phyloP scores from a whole-genome alignment of 352 stramenopile species.

The Saprolegnia parasitica region DNA sequence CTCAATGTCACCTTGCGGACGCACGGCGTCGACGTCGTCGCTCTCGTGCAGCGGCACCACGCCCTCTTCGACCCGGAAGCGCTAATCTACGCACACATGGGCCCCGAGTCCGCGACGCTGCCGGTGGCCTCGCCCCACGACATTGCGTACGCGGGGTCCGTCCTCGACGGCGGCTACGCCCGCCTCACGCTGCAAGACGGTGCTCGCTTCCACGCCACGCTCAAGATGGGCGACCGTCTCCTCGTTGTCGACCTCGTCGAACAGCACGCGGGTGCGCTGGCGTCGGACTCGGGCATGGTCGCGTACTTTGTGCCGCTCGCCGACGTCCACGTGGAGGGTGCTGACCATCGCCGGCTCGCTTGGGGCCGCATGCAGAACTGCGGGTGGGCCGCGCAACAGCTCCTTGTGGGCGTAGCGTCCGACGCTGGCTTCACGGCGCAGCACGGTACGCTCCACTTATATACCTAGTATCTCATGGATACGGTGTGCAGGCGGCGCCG shows the following conservation, averaged over 20 bases:
- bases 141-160: constrained; percentile 21
- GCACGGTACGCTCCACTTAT: constrained; percentile 9
- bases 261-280: constrained; percentile 5
- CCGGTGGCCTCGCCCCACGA: background rate
- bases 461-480: background rate
- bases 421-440: constrained; percentile 27
- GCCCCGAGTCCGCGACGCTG: constrained; percentile 8
- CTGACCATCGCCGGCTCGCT: background rate
- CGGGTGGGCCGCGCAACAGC: constrained; percentile 4
- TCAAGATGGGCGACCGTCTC: constrained; percentile 18
- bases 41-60: background rate
- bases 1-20: background rate
- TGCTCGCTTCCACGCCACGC: constrained; percentile 14
- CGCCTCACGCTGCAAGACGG: constrained; percentile 20
- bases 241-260: constrained; percentile 23
- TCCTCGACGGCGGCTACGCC: constrained; percentile 12
- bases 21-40: background rate
- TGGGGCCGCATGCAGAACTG: constrained; percentile 24
- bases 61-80: constrained; percentile 9
- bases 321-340: background rate
- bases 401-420: constrained; percentile 22
- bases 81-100: constrained; percentile 3
- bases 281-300: constrained; percentile 13
- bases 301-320: constrained; percentile 13
- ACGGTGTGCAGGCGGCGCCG: constrained; percentile 13